phyloP scores from a whole-genome alignment of 73 alveolate species.

The Paramecium caudatum region DNA sequence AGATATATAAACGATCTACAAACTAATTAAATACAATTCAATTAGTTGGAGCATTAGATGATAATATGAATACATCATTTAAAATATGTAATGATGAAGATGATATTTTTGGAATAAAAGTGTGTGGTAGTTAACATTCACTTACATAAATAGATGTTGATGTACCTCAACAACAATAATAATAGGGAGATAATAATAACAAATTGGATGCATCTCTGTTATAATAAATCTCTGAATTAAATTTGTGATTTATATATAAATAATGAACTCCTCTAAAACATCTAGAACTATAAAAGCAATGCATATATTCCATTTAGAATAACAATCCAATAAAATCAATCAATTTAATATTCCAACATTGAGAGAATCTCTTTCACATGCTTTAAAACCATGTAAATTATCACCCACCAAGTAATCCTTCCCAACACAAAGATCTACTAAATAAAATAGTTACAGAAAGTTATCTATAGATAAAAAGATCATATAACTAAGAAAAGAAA shows the following conservation, averaged over 20 bases:
- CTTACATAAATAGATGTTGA: slow-evolving; percentile 50
- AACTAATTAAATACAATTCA: not conserved
- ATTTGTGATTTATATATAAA: slow-evolving; percentile 35
- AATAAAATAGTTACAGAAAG: not conserved
- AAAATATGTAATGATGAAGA: not conserved
- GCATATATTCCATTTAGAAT: slow-evolving; percentile 56
- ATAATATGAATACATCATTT: slow-evolving; percentile 32
- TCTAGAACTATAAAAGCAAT: slow-evolving; percentile 55
- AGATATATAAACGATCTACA: slow-evolving; percentile 1
- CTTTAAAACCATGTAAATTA: not conserved
- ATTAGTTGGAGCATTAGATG: slow-evolving; percentile 16
- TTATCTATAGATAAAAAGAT: not conserved
- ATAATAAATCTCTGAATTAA: not conserved
- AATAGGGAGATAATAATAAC: not conserved
- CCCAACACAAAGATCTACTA: not conserved
- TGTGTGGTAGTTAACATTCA: slow-evolving; percentile 47
- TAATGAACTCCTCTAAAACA: not conserved
- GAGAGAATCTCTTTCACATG: not conserved
- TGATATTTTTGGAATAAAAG: slow-evolving; percentile 44
- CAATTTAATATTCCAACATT: slow-evolving; percentile 21
- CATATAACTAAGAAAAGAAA: not conserved
- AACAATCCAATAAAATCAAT: not conserved
- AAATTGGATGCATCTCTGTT: slow-evolving; percentile 21
- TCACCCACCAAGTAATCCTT: not conserved
- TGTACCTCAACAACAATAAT: not conserved